A percentile compares a stretch with the other conserved stretches of the same genome.
Evolutionary conservation across 2,329 filamentous ascomycete genomes (phyloP).

Genomic region (Xylaria sp.): DNA sequence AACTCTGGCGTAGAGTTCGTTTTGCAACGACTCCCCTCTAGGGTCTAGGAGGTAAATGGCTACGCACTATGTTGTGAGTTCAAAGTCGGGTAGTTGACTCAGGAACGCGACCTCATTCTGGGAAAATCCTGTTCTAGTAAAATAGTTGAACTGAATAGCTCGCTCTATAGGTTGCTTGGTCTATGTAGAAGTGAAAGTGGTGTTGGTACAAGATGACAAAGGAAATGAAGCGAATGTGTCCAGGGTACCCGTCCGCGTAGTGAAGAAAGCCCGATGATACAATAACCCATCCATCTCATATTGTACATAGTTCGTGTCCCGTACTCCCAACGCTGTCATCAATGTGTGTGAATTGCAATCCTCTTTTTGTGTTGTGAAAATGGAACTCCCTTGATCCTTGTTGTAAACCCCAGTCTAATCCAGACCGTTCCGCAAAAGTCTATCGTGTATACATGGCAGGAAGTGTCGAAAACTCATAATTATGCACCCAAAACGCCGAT

Average conservation of each 20-base stretch:
- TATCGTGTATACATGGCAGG: constrained; percentile 1
- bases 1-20: no score
- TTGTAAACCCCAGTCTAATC: constrained; percentile 23
- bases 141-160: constrained; percentile 5
- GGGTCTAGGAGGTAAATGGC: no score
- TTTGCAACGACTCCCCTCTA: no score
- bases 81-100: no score
- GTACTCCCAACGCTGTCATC: background rate
- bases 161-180: constrained; percentile 16
- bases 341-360: background rate
- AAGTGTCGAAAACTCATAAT: constrained; percentile 1
- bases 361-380: constrained; percentile 1
- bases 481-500: constrained; percentile 23
- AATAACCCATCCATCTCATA: constrained; percentile 5
- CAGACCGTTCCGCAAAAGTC: constrained; percentile 13
- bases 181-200: constrained; percentile 21
- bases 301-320: constrained; percentile 2
- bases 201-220: constrained; percentile 23
- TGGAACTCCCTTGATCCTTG: constrained; percentile 13
- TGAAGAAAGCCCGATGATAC: constrained; percentile 5
- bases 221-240: constrained; percentile 15
- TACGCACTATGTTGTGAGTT: no score
- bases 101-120: background rate
- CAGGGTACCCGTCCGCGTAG: background rate
- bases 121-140: background rate